Percentiles rank a stretch among this genome's conserved stretches.
phyloP scores from a whole-genome alignment of 352 stramenopile genomes.

The Globisporangium camurandrum region DNA sequence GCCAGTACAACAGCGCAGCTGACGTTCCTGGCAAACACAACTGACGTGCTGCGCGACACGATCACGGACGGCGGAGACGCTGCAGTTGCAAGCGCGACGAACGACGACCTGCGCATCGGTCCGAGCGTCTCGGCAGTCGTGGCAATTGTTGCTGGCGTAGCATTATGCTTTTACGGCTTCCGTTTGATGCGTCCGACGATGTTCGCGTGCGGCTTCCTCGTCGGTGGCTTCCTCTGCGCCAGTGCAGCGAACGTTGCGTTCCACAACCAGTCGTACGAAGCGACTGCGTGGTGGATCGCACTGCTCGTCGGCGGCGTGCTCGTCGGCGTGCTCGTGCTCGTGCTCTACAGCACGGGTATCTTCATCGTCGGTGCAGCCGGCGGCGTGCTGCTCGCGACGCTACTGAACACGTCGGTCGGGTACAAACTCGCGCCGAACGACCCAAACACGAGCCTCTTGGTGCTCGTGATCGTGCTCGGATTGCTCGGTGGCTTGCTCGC shows the following conservation, averaged over 20 bases:
- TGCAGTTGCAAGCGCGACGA: neutral
- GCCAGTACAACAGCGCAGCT: neutral
- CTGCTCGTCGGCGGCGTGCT: conserved; percentile 44
- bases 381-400: conserved; percentile 31
- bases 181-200: conserved; percentile 48
- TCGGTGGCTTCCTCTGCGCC: conserved; percentile 38
- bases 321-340: conserved; percentile 34
- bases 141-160: conserved; percentile 30
- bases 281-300: conserved; percentile 38
- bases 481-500: conserved; percentile 35
- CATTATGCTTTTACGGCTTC: conserved; percentile 35
- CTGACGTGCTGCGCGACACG: conserved; percentile 1
- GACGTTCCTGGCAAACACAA: neutral
- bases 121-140: conserved; percentile 13
- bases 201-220: conserved; percentile 54
- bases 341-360: conserved; percentile 39
- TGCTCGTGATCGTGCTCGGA: conserved; percentile 34
- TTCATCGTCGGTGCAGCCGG: conserved; percentile 39
- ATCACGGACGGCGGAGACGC: conserved; percentile 10
- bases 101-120: conserved; percentile 1
- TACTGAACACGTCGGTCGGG: conserved; percentile 42
- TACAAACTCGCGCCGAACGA: conserved; percentile 45
- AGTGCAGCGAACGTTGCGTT: conserved; percentile 33
- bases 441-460: conserved; percentile 28
- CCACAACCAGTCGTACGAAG: conserved; percentile 31